Conservation (phyloP, 257 asterid species). For the Scutellaria galericulata region DNA sequence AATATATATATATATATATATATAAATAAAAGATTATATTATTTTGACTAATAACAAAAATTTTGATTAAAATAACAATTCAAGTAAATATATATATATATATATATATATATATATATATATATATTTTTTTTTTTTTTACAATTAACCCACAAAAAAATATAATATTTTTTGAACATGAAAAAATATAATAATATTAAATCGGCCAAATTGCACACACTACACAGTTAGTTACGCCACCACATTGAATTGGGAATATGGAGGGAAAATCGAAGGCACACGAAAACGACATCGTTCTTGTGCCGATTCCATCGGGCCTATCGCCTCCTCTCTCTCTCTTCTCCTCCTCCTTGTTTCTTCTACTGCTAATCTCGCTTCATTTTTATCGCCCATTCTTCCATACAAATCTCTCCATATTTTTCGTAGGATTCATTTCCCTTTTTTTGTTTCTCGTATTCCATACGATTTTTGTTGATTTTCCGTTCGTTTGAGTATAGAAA, state of each 20-base stretch:
- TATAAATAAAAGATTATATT: no score
- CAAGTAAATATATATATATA: no score
- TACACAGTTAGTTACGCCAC: neutral
- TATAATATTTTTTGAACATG: no score
- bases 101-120: no score
- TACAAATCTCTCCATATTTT: constrained; percentile 31
- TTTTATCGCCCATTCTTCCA: constrained; percentile 47
- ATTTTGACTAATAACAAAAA: no score
- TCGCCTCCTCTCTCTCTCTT: constrained; percentile 41
- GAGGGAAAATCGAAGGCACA: constrained; percentile 44
- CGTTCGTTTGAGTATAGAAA: neutral
- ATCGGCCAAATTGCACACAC: no score
- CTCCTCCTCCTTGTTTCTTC: constrained; percentile 8
- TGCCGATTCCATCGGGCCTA: constrained; percentile 40
- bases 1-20: no score
- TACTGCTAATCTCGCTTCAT: constrained; percentile 34
- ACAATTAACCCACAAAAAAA: no score
- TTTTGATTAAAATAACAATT: no score
- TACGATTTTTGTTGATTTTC: neutral
- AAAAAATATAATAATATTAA: no score
- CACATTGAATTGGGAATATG: constrained; percentile 38
- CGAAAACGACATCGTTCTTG: constrained; percentile 39
- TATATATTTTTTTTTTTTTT: no score
- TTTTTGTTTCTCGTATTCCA: neutral
- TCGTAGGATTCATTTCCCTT: constrained; percentile 14